Base-by-base conservation (phyloP, 495 filamentous ascomycete species). In the Lasiosphaeria hispida region DNA sequence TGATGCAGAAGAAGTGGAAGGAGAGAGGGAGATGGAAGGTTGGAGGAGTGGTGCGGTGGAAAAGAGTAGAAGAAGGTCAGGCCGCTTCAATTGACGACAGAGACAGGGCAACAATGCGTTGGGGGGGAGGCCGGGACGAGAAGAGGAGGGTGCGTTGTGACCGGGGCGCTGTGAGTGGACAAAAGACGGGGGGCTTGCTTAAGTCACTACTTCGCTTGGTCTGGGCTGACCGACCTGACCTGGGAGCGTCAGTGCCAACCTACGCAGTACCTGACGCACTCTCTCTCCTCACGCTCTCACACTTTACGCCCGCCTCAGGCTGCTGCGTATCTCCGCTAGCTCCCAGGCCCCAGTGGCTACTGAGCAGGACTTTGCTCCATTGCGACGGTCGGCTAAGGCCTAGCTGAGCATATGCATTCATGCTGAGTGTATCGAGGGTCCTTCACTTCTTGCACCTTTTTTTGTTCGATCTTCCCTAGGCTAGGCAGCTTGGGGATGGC, bases 101-200 rank as follows among this genome's bases (percentile, higher is more conserved):
- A 62, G 64, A 62, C 59, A 69, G 49, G 69, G 60, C 68, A 66
- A 67, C 69, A 65, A 61, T 65, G 67, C 70, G 68, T 72, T 69
- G 66, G 71, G 76, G 64, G 70, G 69, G 67, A 72, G 65, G 66
- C 62, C 69, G 69, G 72, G 72, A 73, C 75, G 73, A 72, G 71
- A 72, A 75, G 74, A 73, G 70, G 73, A 68, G 74, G 76, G 68
- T 69, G 68, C 64, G 63, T 42, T 50, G 13, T 56, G 58, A 60
- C 55, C 55, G 56, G 59, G 41, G 58, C 39, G 57, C 57, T 69
- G 41, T 69, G 66, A 66, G 66, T 66, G 63, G 63, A 34, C 59
- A 64, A 50, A 50, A 57, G 33, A n/a, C 35, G 57, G 61, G 60
- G 58, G 61, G 49, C 58, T 63, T 61, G 54, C 44, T 44, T 53